Conservation (phyloP, 305 asterid species). For the Rubia occidens region DNA sequence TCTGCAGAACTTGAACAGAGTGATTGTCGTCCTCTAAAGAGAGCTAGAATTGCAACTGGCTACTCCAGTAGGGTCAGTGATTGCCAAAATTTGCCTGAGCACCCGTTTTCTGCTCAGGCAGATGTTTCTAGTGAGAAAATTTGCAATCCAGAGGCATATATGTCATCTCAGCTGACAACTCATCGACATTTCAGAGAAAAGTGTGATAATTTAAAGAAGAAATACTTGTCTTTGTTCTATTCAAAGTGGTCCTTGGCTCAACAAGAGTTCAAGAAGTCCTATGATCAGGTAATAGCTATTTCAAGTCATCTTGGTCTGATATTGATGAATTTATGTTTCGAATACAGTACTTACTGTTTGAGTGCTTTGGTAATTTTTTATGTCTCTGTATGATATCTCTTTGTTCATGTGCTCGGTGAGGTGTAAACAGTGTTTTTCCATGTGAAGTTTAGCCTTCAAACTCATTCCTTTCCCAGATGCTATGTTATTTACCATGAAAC, state of each 20-base stretch:
- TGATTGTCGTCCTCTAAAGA: constrained; percentile 25
- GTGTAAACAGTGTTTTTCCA: background rate
- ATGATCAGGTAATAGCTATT: constrained; percentile 59
- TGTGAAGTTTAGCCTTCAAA: background rate
- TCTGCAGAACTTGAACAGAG: constrained; percentile 29
- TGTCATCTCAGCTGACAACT: constrained; percentile 23
- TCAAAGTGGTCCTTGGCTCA: constrained; percentile 57
- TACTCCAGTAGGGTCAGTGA: constrained; percentile 24
- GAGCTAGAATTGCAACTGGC: constrained; percentile 26
- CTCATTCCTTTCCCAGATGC: background rate
- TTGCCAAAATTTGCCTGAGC: constrained; percentile 29
- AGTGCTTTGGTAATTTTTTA: background rate
- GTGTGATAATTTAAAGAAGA: constrained; percentile 64
- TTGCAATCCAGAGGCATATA: constrained; percentile 22
- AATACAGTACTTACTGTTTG: background rate
- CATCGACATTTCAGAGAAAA: constrained; percentile 35
- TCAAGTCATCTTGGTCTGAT: constrained; percentile 17
- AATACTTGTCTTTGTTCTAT: constrained; percentile 58
- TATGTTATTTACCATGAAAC: background rate
- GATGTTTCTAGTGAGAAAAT: constrained; percentile 25
- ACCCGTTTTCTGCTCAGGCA: constrained; percentile 23
- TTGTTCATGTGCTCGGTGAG: background rate
- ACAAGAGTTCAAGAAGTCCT: constrained; percentile 70
- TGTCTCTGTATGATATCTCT: background rate
- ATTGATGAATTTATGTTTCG: background rate